Evolutionary conservation across 305 asterid species (phyloP).

Genomic region (Solanum hybrid): DNA sequence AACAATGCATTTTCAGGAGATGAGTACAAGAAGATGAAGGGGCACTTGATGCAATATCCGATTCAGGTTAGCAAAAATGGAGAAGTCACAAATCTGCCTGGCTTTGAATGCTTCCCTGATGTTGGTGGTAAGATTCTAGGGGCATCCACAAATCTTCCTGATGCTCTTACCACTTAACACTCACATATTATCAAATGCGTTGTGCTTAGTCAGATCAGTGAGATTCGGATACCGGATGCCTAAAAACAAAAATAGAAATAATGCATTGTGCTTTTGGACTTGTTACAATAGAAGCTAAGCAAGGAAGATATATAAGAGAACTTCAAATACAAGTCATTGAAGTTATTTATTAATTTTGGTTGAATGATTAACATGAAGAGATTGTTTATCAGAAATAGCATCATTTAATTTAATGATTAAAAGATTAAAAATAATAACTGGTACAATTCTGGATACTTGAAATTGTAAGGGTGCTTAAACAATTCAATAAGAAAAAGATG

Average conservation of each 20-base stretch:
- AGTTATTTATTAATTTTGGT: neutral
- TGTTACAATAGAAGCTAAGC: neutral
- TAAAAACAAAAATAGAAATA: neutral
- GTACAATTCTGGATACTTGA: too few species aligned
- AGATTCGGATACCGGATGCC: neutral
- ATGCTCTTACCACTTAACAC: constrained; percentile 40
- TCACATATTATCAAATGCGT: neutral
- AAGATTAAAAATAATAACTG: too few species aligned
- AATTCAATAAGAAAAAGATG: too few species aligned
- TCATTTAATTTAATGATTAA: too few species aligned
- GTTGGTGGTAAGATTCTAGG: constrained; percentile 53
- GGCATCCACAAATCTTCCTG: constrained; percentile 37
- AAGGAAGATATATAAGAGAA: neutral
- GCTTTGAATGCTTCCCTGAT: constrained; percentile 42
- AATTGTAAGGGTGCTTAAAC: too few species aligned
- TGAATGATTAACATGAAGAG: neutral
- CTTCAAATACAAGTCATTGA: neutral
- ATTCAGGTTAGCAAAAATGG: constrained; percentile 28
- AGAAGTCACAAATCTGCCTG: constrained; percentile 32
- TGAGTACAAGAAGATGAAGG: constrained; percentile 24
- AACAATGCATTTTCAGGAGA: constrained; percentile 22
- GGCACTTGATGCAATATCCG: constrained; percentile 50
- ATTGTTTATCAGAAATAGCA: neutral
- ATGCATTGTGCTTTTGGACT: neutral
- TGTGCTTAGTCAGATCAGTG: neutral